Evolutionary conservation across 176 grass and related monocot genomes (phyloP).

Genomic region (Chrysopogon serrulatus): DNA sequence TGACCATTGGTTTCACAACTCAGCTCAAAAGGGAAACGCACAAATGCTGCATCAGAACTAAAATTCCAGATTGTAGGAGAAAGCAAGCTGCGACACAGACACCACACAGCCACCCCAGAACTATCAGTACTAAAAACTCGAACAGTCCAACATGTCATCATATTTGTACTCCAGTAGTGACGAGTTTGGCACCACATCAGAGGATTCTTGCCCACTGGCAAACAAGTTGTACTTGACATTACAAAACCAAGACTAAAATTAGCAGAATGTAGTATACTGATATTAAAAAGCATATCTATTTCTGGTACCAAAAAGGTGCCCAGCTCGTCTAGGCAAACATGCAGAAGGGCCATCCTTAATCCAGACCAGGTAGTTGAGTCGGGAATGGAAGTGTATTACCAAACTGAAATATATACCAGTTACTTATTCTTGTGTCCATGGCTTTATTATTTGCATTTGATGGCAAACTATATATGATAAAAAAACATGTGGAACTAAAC

Average conservation of each 20-base stretch:
- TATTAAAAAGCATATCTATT: background rate
- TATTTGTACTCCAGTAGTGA: background rate
- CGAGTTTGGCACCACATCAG: background rate
- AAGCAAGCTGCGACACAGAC: background rate
- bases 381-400: background rate
- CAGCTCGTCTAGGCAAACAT: background rate
- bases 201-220: background rate
- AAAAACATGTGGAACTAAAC: background rate
- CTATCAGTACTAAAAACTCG: background rate
- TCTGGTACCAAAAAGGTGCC: background rate
- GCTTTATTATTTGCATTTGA: background rate
- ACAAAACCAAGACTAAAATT: background rate
- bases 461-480: background rate
- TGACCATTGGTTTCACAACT: background rate
- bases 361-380: background rate
- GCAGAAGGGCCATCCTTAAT: background rate
- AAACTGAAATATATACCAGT: background rate
- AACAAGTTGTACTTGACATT: conserved; percentile 7
- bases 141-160: too few relatives aligned
- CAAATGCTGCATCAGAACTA: background rate
- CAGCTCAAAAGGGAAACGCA: background rate
- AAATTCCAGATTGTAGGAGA: background rate
- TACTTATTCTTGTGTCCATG: background rate
- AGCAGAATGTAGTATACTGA: background rate
- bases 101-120: background rate